These are phyloP conservation scores for Theileria annulata DNA, from an alignment of 169 alveolate species.

Conservation along the genomic window DNA sequence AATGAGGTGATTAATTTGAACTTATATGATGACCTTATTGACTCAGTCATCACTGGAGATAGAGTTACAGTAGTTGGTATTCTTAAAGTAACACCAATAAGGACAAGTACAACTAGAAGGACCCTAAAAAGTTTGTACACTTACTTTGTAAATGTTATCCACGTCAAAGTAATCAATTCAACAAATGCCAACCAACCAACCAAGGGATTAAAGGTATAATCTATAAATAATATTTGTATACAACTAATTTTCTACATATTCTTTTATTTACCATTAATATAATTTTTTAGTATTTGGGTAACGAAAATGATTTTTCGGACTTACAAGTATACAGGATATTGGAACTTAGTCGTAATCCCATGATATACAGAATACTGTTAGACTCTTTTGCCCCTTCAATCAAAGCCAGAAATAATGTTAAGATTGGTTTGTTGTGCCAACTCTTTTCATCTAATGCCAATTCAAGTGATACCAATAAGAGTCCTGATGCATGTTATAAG, in stretches of 20 bases:
- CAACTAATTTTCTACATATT: background rate
- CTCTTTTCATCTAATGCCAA: constrained; percentile 85
- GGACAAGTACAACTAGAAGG: constrained; percentile 88
- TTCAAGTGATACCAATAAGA: constrained; percentile 79
- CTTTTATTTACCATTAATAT: constrained; percentile 16
- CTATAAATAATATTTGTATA: constrained; percentile 1
- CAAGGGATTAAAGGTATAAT: constrained; percentile 21
- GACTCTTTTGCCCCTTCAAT: constrained; percentile 97
- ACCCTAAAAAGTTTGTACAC: constrained; percentile 88
- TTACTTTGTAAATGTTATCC: constrained; percentile 92
- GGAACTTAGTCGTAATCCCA: constrained; percentile 83
- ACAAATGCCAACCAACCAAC: constrained; percentile 45
- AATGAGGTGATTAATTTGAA: constrained; percentile 60
- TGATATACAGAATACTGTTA: constrained; percentile 89
- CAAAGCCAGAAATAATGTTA: constrained; percentile 95
- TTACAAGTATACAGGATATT: constrained; percentile 78
- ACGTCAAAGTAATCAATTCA: constrained; percentile 73
- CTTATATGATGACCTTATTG: constrained; percentile 95
- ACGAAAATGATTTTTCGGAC: constrained; percentile 65
- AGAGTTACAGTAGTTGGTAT: constrained; percentile 96
- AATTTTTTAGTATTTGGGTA: constrained; percentile 20
- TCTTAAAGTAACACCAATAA: constrained; percentile 90
- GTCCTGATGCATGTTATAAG: constrained; percentile 54
- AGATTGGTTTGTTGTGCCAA: constrained; percentile 92
- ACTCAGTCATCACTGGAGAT: constrained; percentile 95